Evolutionary conservation across 2,329 filamentous ascomycete genomes (phyloP), one percentile per base, ranked within the genome.

Genomic region (Exophiala sp.): DNA sequence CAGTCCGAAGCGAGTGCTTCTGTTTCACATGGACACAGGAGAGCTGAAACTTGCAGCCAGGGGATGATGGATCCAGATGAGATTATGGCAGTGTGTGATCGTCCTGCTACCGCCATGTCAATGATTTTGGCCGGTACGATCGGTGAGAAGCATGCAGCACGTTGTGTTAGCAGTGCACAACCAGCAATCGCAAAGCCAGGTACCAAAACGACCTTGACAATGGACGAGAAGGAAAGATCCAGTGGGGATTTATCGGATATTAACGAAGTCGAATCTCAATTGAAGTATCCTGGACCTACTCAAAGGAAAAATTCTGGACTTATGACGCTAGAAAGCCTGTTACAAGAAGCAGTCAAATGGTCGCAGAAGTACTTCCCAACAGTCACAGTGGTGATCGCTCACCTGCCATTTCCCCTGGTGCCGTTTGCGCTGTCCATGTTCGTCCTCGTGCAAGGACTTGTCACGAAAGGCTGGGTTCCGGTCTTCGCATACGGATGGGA

Each of bases 381-480:
- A 0, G 80, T 81, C 1, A 81, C 82, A 16, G 81, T 83, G 0
- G 86, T 89, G 0, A 66, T 86, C 5, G 70, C 78, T 0, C 85
- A 88, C 65, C 73, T 90, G 1, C 87, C 87, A 0, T 81, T 86
- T 49, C 78, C 84, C 0, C 77, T 89, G 0, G 75, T 90, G 0
- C 86, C 87, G 0, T 89, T 89, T 62, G 83, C 86, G 0, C 83
- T 90, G 52, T 76, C 79, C 57, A 89, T 89, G 86, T 89, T 89
- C 57, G 77, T 89, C 8, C 77, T 90, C 0, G 86, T 89, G 0
- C 86, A 90, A 64, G 85, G 79, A 0, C 70, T 90, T 1, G 86
- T 87, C 0, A 88, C 83, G 0, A 89, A 87, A 59, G 86, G 87
- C 9, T 89, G 87, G 87, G 82, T 89, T 0, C 78, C 80, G 0